Conservation (phyloP, 148 eudicot species). For the Rheum nobile region DNA sequence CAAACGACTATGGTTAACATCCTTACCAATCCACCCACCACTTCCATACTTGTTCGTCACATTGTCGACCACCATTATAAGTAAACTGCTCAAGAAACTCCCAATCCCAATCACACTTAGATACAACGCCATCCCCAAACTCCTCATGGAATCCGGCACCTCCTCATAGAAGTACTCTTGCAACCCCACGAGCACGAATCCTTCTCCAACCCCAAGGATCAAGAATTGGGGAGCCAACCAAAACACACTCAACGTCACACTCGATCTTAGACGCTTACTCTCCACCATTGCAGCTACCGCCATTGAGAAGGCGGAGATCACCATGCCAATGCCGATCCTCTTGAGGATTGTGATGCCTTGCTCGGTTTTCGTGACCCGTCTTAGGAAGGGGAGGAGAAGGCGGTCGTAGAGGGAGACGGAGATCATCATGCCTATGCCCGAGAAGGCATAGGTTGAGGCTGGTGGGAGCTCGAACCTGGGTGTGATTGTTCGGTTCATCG, state of each 20-base stretch:
- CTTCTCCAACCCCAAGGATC: constrained; percentile 47
- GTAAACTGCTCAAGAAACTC: constrained; percentile 29
- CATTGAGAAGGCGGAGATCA: constrained; percentile 29
- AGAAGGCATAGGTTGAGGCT: constrained; percentile 29
- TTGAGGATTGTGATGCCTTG: constrained; percentile 43
- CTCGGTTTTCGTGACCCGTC: constrained; percentile 36
- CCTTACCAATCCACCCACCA: constrained; percentile 39
- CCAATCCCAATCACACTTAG: constrained; percentile 48
- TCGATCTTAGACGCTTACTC: constrained; percentile 19
- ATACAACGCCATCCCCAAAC: constrained; percentile 50
- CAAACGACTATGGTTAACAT: constrained; percentile 29
- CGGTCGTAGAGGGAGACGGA: constrained; percentile 34
- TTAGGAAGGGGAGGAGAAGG: constrained; percentile 33
- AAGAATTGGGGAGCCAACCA: constrained; percentile 64
- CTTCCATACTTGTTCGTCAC: constrained; percentile 27
- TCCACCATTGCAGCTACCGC: constrained; percentile 39
- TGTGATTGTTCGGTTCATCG: constrained; percentile 26
- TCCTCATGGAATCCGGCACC: constrained; percentile 63
- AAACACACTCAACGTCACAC: constrained; percentile 26
- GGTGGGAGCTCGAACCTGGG: constrained; percentile 37
- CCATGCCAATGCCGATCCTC: constrained; percentile 56
- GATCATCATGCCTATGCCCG: constrained; percentile 30
- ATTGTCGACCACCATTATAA: constrained; percentile 29
- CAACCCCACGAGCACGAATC: constrained; percentile 50
- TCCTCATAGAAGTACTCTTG: constrained; percentile 73